Evolutionary conservation across 495 filamentous ascomycete species (phyloP), one percentile per base, ranked within the genome.

Genomic region (Daldinia caldariorum): DNA sequence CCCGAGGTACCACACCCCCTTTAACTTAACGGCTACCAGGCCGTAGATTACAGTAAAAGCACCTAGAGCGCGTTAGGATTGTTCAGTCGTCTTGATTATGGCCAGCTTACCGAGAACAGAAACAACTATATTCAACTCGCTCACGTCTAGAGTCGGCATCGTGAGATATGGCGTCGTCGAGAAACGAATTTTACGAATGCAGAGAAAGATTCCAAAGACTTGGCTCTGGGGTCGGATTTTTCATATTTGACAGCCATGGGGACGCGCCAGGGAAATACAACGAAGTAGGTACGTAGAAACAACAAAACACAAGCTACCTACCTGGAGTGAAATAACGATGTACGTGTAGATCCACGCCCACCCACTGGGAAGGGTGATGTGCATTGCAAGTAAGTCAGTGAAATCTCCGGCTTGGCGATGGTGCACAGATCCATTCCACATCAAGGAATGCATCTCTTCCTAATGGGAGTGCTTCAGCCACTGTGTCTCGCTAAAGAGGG

Each of bases 1-100:
- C 8, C 86, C 86, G 3, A 88, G 80, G 67, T 85, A 86, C 84
- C 85, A 87, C 64, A 70, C 75, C 26, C 80, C 81, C 67, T 87
- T 87, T 66, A 88, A 73, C 62, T 84, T 81, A 31, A 84, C 76
- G 6, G 86, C 86, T 34, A 87, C 77, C 68, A 86, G 77, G 31
- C 85, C 85, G 60, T 83, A 81, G 39, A 79, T 43, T 12, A 81
- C 63, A 38, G 74, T 78, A 63, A 82, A 82, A 49, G 74, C 70
- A 50, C 80, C 80, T 71, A 63, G 6, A 60, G 34, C 14, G 56
- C 18, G 22, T 69, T 14, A 72, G 35, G 3, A 64, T 34, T 14
- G 22, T 26, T 35, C 26, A 1, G 14, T 53, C 16, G 34, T 12
- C 54, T 43, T 29, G 26, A 72, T 63, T 72, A 5, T 43, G 43